Evolutionary conservation across 2,329 filamentous ascomycete species (phyloP).

Genomic region (Zalaria obscura): DNA sequence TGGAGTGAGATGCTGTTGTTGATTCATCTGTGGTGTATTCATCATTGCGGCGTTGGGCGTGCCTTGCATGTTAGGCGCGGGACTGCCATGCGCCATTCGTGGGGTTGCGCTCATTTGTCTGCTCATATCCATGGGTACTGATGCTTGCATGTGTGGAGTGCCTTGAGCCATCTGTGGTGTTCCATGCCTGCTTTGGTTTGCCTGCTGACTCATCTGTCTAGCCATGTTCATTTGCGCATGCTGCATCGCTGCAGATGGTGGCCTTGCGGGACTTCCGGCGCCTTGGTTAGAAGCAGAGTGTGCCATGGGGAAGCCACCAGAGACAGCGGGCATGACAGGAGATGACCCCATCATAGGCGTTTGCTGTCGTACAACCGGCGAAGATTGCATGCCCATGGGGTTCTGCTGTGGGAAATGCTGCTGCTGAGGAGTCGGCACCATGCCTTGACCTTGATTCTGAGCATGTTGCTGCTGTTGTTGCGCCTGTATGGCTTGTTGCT

Average conservation of each 20-base stretch:
- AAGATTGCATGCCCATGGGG: slow-evolving; percentile 41
- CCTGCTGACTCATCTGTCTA: slow-evolving; percentile 23
- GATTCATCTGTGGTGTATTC: slow-evolving; percentile 12
- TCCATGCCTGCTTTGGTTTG: slow-evolving; percentile 16
- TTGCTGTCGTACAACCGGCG: slow-evolving; percentile 40
- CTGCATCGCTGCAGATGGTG: slow-evolving; percentile 46
- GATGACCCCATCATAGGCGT: slow-evolving; percentile 32
- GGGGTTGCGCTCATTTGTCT: slow-evolving; percentile 22
- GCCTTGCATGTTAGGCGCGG: slow-evolving; percentile 14
- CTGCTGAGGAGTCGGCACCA: slow-evolving; percentile 33
- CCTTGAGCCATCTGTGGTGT: slow-evolving; percentile 24
- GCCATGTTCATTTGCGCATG: slow-evolving; percentile 19
- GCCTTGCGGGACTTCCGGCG: slow-evolving; percentile 48
- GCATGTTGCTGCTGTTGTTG: slow-evolving; percentile 32
- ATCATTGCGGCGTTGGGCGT: slow-evolving; percentile 14
- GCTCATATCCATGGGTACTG: slow-evolving; percentile 13
- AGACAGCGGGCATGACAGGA: slow-evolving; percentile 21
- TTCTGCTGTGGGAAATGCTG: slow-evolving; percentile 34
- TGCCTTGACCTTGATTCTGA: slow-evolving; percentile 23
- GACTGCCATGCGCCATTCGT: slow-evolving; percentile 19
- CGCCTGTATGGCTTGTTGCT: slow-evolving; percentile 24
- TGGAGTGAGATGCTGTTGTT: slow-evolving; percentile 13
- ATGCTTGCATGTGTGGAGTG: slow-evolving; percentile 20
- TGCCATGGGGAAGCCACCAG: slow-evolving; percentile 34
- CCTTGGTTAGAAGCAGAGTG: slow-evolving; percentile 54